These are phyloP conservation scores for Asterochloris sp. DNA, from an alignment of 139 green algal genomes.

Conservation along the genomic window DNA sequence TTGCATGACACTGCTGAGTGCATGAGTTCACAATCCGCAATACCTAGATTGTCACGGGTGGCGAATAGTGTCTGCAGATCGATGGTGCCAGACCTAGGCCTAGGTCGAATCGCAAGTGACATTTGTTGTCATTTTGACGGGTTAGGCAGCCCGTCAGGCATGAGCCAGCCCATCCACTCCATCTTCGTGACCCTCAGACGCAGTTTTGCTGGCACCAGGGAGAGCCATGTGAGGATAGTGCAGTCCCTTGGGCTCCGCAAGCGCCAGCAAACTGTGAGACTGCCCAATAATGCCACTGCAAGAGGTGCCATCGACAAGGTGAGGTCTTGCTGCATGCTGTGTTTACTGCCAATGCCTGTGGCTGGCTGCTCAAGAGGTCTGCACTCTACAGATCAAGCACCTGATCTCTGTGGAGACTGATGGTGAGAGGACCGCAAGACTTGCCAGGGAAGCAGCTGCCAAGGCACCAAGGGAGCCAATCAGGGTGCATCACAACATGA, in stretches of 20 bases:
- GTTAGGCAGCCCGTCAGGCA: neutral
- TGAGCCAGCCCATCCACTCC: slow-evolving; percentile 22
- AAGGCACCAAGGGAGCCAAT: slow-evolving; percentile 21
- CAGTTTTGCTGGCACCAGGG: slow-evolving; percentile 46
- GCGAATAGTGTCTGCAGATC: neutral
- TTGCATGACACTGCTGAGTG: neutral
- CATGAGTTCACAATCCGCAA: neutral
- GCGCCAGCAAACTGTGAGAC: slow-evolving; percentile 42
- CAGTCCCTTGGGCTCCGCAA: slow-evolving; percentile 32
- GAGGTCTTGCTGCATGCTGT: neutral
- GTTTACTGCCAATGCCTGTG: neutral
- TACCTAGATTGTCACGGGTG: neutral
- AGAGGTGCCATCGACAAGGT: slow-evolving; percentile 48
- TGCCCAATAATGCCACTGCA: slow-evolving; percentile 27
- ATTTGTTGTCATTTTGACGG: neutral
- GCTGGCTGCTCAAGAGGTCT: neutral
- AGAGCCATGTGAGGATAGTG: slow-evolving; percentile 35
- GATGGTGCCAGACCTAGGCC: neutral
- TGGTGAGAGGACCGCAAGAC: slow-evolving; percentile 14
- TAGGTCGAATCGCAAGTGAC: neutral
- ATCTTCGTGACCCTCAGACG: slow-evolving; percentile 49
- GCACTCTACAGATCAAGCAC: slow-evolving; percentile 39
- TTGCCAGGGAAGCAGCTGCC: slow-evolving; percentile 31
- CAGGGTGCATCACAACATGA: slow-evolving; percentile 21
- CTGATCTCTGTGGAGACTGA: slow-evolving; percentile 49